Base-by-base conservation (phyloP, 352 stramenopile genomes). In the Globisporangium okanoganense region DNA sequence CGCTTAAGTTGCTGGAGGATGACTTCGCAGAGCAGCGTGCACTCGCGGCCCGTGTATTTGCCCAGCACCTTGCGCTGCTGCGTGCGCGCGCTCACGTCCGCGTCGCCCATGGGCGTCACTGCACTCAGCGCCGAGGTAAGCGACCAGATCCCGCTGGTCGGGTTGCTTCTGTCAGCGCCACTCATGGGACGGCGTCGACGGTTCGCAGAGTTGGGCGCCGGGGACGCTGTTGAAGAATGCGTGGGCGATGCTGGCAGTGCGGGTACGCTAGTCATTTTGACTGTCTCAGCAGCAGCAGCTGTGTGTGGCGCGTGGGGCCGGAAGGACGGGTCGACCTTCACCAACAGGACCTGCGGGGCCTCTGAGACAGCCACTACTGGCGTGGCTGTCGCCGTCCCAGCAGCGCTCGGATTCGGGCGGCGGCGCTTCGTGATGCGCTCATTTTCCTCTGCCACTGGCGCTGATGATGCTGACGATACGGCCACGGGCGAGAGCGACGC, bases 11-110 rank as follows among this genome's bases (percentile, higher is more conserved):
- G 78, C 20, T 63, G 48, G 49, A 85, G 53, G 40, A 90, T 77
- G 12, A 75, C 70, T 48, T 90, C 78, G 49, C 78, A 88, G 47
- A 90, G 54, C 33, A 82, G 27, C 29, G 70, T 76, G 51, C 78
- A 85, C 29, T 84, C 72, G 13, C 66, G 72, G 18, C 74, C 77
- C 31, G 72, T 78, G 63, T 82, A 85, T n/a, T 55, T 53, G 2
- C 72, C 72, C 12, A 88, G 62, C 25, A 82, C 68, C 41, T 78
- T 75, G 27, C 41, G 55, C 41, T 59, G 56, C 36, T 67, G 71
- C 22, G 63, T 60, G 18, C 20, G 62, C 49, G 18, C 40, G 55
- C 56, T 44, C 27, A 64, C 54, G 65, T 47, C 41, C 45, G 56
- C 41, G 57, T 72, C 48, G 20, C 61, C 61, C 61, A 67, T 67